Evolutionary conservation across 1,284 basidiomycete genomes (phyloP).

Genomic region (Ustilago curta): DNA sequence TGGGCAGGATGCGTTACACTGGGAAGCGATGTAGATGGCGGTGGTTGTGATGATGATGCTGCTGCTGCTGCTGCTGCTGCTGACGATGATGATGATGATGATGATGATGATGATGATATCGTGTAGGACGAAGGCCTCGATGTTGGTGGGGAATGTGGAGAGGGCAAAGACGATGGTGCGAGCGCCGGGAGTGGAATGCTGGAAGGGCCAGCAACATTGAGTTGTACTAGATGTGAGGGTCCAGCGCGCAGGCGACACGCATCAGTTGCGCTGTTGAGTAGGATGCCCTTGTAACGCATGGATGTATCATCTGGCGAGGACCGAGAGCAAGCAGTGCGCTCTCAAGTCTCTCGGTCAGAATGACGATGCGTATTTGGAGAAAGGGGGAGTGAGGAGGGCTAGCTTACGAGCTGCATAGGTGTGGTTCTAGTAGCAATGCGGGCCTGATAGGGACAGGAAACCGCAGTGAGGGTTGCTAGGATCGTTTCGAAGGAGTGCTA

Average conservation of each 20-base stretch:
- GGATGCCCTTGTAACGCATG: slow-evolving; percentile 47
- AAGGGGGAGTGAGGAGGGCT: slow-evolving; percentile 12
- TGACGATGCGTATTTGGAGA: slow-evolving; percentile 12
- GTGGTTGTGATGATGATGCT: slow-evolving; percentile 4
- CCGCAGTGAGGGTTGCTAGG: background rate
- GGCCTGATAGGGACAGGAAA: slow-evolving; percentile 10
- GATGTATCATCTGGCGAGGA: slow-evolving; percentile 44
- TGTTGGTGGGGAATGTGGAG: slow-evolving; percentile 41
- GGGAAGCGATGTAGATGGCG: background rate
- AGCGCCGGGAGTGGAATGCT: slow-evolving; percentile 13
- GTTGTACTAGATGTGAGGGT: slow-evolving; percentile 13
- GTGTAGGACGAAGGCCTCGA: slow-evolving; percentile 1
- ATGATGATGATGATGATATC: slow-evolving; percentile 3
- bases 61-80: slow-evolving; percentile 4
- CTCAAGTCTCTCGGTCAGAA: slow-evolving; percentile 24
- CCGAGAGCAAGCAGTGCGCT: slow-evolving; percentile 28
- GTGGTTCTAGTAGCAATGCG: background rate
- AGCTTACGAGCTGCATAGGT: slow-evolving; percentile 29
- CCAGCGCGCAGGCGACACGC: slow-evolving; percentile 19
- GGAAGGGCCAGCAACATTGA: slow-evolving; percentile 32
- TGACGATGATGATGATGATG: slow-evolving; percentile 4
- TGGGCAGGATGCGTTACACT: background rate
- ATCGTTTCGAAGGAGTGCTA: background rate
- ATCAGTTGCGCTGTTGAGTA: slow-evolving; percentile 34
- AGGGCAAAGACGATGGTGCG: slow-evolving; percentile 8